These are phyloP conservation scores for Solanum ossicruentum DNA, from an alignment of 257 asterid species.

Conservation along the genomic window DNA sequence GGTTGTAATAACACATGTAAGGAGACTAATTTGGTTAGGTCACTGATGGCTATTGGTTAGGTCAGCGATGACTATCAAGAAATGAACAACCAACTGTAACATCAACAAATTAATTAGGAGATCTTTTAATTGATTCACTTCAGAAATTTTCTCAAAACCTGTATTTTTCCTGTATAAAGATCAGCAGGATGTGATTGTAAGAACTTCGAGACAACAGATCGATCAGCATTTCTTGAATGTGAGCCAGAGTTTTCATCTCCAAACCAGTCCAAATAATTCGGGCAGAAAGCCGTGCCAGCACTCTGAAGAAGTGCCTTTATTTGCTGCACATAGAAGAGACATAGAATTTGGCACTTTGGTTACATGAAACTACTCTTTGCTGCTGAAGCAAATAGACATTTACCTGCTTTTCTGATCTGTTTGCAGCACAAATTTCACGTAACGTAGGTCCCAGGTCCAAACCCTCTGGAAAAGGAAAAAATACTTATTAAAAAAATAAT, in stretches of 20 bases:
- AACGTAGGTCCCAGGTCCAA: constrained; percentile 57
- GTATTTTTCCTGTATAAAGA: constrained; percentile 65
- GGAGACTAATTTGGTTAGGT: not conserved
- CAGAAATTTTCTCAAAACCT: constrained; percentile 27
- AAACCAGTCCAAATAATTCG: constrained; percentile 77
- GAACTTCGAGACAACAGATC: constrained; percentile 65
- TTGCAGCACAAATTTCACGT: constrained; percentile 87
- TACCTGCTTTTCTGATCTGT: constrained; percentile 92
- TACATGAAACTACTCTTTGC: not conserved
- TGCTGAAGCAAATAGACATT: not conserved
- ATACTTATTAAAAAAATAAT: not conserved
- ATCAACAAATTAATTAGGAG: not conserved
- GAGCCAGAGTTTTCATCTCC: constrained; percentile 42
- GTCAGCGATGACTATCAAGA: not conserved
- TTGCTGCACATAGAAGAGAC: constrained; percentile 43
- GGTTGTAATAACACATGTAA: not conserved
- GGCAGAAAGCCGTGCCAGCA: constrained; percentile 81
- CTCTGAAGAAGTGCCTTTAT: constrained; percentile 85
- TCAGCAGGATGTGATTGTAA: constrained; percentile 78
- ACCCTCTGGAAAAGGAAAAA: constrained; percentile 31
- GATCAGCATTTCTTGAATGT: constrained; percentile 67
- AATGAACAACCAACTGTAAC: not conserved
- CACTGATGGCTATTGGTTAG: not conserved
- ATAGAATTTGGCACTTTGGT: not conserved
- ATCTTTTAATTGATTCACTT: not conserved